Conservation (phyloP, 2,329 filamentous ascomycete genomes). For the Blastomyces silverae region DNA sequence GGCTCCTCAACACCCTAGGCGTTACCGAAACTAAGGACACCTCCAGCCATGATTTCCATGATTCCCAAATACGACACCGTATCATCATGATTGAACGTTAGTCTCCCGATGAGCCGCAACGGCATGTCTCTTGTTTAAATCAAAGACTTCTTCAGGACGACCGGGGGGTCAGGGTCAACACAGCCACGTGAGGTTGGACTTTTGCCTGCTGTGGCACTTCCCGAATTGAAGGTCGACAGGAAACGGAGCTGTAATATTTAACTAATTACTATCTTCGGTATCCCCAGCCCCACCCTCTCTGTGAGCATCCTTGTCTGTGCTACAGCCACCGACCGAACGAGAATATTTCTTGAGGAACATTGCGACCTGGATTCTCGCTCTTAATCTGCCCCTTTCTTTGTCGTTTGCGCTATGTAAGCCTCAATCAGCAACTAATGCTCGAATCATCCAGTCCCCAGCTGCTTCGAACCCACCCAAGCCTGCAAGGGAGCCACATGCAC, state of each 20-base stretch:
- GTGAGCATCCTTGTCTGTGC: not conserved
- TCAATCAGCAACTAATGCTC: not conserved
- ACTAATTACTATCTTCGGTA: not conserved
- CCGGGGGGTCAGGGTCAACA: not conserved
- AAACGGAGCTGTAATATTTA: not conserved
- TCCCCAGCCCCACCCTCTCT: not conserved
- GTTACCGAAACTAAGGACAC: not conserved
- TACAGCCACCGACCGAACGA: not conserved
- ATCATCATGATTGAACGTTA: slow-evolving; percentile 6
- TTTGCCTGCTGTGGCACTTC: not conserved
- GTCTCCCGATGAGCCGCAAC: slow-evolving; percentile 14
- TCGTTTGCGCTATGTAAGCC: slow-evolving; percentile 9
- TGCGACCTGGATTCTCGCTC: not conserved
- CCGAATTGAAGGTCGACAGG: not conserved
- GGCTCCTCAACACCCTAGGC: not conserved
- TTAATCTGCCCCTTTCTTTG: not conserved
- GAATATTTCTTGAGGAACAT: not conserved
- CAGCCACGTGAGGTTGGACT: slow-evolving; percentile 9
- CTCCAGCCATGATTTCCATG: slow-evolving; percentile 14
- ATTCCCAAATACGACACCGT: slow-evolving; percentile 14
- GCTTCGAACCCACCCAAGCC: slow-evolving; percentile 2
- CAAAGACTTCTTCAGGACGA: not conserved
- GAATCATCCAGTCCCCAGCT: not conserved
- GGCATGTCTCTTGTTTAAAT: not conserved
- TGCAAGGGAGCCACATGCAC: not conserved